A percentile compares a stretch with the other conserved stretches of the same genome.
These are phyloP conservation scores for Mollisiaceae sp. DNA, from an alignment of 2,329 filamentous ascomycete species.

Conservation along the genomic window DNA sequence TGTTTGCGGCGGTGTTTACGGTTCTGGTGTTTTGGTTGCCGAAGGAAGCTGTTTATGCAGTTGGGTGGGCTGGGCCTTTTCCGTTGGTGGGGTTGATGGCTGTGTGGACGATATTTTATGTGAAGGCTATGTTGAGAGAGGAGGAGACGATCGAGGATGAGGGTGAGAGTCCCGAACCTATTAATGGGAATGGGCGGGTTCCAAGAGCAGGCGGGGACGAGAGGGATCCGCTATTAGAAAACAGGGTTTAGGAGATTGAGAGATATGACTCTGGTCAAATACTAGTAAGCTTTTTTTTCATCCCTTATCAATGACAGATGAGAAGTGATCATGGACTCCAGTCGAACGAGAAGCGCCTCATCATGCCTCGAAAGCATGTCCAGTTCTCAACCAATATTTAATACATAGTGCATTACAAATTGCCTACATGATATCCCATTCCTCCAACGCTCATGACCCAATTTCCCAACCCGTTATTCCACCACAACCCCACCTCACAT, in stretches of 20 bases:
- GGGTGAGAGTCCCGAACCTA: background rate
- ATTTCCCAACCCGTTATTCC: background rate
- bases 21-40: constrained; percentile 29
- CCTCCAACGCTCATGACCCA: background rate
- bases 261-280: no score
- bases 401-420: background rate
- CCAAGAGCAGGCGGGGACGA: background rate
- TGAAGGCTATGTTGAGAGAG: constrained; percentile 24
- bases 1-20: constrained; percentile 25
- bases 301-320: no score
- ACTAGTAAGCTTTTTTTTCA: no score
- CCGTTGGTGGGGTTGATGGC: constrained; percentile 30
- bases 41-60: constrained; percentile 30
- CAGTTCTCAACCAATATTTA: no score
- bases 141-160: constrained; percentile 22
- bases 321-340: no score
- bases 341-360: no score
- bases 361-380: no score
- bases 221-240: background rate
- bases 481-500: constrained; percentile 12
- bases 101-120: constrained; percentile 32
- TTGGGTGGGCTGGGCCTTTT: constrained; percentile 35
- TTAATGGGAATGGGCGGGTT: background rate
- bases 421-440: background rate
- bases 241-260: background rate